Conservation (phyloP, 345 rosid species). For the Odontarrhena argentea region DNA sequence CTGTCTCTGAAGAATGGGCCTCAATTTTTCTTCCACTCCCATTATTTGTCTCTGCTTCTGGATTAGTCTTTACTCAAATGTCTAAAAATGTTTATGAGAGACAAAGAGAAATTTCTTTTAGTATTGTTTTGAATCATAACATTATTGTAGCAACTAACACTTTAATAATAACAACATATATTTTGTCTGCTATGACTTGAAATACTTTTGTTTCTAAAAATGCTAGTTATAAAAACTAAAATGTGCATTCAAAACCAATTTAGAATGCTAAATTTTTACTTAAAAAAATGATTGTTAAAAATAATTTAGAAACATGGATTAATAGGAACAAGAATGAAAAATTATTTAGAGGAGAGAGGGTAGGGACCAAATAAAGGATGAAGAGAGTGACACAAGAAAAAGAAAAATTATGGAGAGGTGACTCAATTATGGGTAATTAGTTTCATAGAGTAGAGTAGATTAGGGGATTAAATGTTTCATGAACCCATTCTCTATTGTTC, state of each 20-base stretch:
- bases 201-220: too few relatives aligned
- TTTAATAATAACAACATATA: background rate
- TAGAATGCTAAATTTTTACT: background rate
- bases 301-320: background rate
- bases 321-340: slow-evolving; percentile 14
- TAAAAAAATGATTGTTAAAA: background rate
- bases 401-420: slow-evolving; percentile 17
- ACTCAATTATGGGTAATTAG: too few relatives aligned
- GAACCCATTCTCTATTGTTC: slow-evolving; percentile 24
- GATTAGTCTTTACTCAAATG: slow-evolving; percentile 26
- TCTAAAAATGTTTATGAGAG: background rate
- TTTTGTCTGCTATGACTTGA: too few relatives aligned
- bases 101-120: background rate
- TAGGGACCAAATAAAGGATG: slow-evolving; percentile 25
- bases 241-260: too few relatives aligned
- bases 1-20: slow-evolving; percentile 38
- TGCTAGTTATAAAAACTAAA: too few relatives aligned
- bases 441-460: too few relatives aligned
- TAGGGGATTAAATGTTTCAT: background rate
- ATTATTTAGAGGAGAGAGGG: slow-evolving; percentile 27
- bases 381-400: slow-evolving; percentile 13
- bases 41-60: slow-evolving; percentile 28
- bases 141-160: background rate
- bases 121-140: too few relatives aligned
- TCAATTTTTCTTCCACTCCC: slow-evolving; percentile 32